Evolutionary conservation across 1,284 basidiomycete species (phyloP), one percentile per base, ranked within the genome.

Genomic region (Malassezia equina): DNA sequence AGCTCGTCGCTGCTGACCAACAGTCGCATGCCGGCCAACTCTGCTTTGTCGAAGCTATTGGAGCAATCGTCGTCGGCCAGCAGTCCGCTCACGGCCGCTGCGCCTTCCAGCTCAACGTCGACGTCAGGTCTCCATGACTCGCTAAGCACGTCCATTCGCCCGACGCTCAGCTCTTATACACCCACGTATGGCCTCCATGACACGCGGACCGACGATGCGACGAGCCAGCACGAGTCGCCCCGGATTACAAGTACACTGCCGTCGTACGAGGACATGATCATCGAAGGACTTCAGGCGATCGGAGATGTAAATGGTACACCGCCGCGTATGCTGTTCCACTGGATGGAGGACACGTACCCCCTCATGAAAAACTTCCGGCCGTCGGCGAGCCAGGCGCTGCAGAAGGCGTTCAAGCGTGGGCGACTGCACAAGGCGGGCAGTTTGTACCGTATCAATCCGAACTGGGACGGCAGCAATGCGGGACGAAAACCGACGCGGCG

Each of bases 341-440:
- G 66, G 65, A 70, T 67, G 65, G 62, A 62, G 58, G 62, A 61
- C 29, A 63, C 65, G 12, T 71, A 73, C 25, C 67, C 67, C 17
- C 61, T 73, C 31, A 65, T 59, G 52, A 69, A 69, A 36, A 73
- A 70, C 58, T 73, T 73, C 52, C 65, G 67, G 11, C 66, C 71
- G 6, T 73, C 71, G 4, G 71, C 71, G 5, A 64, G 65, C 25
- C 71, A 73, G 52, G 69, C 71, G 2, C 46, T 73, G 19, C 67
- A 71, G 43, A 73, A 71, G 48, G 69, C 71, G 15, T 64, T 63
- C 40, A 71, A 71, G 49, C 65, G 69, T 11, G 69, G 67, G n/a
- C 59, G 69, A 21, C 55, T 73, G 43, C 61, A 67, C 39, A 73
- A 70, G 55, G 60, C 58, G 1, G 71, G 71, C 41, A 64, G 62